phyloP scores from a whole-genome alignment of 257 asterid species.

The Solanum chiquidenum region DNA sequence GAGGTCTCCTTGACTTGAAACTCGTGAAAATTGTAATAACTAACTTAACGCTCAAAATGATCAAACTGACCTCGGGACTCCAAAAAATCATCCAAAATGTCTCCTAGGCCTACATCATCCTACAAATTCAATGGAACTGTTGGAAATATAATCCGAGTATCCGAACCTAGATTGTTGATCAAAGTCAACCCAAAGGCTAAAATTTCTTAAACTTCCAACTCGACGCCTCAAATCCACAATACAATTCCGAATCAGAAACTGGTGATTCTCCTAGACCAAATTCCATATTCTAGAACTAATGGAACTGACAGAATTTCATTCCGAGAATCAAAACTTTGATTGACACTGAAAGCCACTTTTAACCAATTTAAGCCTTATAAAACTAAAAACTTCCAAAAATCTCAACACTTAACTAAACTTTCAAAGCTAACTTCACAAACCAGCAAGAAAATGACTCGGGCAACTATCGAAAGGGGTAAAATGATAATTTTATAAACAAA shows the following conservation, averaged over 20 bases:
- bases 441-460: neutral
- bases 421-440: neutral
- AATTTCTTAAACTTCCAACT: neutral
- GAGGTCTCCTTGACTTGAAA: neutral
- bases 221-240: neutral
- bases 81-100: neutral
- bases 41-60: neutral
- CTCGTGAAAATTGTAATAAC: too few species aligned
- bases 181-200: too few species aligned
- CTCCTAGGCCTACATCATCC: too few species aligned
- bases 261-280: neutral
- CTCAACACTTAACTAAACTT: neutral
- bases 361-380: neutral
- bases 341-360: neutral
- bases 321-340: neutral
- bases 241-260: neutral
- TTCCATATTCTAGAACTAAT: neutral
- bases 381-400: neutral
- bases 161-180: too few species aligned
- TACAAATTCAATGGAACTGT: too few species aligned
- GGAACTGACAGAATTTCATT: neutral
- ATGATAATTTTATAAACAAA: too few species aligned
- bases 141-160: neutral
- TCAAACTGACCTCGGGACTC: neutral
- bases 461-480: neutral